Evolutionary conservation across 495 filamentous ascomycete genomes (phyloP), one percentile per base, ranked within the genome.

Genomic region (Opeltia flavorubescens): DNA sequence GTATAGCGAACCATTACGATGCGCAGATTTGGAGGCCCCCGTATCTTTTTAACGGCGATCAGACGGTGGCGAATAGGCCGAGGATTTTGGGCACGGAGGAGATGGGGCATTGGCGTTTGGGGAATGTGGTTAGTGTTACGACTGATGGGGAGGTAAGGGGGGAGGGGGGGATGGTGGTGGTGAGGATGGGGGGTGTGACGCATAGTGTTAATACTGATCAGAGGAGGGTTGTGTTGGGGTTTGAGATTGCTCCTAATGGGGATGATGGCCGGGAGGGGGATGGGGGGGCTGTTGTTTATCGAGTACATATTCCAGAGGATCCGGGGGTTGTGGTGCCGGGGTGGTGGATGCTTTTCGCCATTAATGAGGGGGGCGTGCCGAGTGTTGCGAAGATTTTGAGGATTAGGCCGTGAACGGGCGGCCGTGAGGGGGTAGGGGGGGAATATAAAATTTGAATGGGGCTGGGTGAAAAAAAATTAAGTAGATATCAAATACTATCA

Each of bases 181-280:
- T 29, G 0, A 46, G 39, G 3, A 63, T 64, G 28, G 64, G 68
- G 7, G 58, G 57, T 8, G 52, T 58, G 5, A 75, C 71, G 8
- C 72, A 75, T 51, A 62, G 68, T 2, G 59, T 75, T 20, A 66
- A 75, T 40, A 74, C 66, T 1, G 71, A 71, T 50, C 70, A 73
- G 45, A 52, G 71, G 34, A 58, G 71, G 17, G 62, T 73, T 25
- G 45, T 56, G 3, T 52, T 73, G n/a, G 12, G 68, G 69, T 5
- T 50, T 74, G 46, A 49, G 57, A 30, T 39, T 68, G 33, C 70
- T n/a, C n/a, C n/a, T n/a, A n/a, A n/a, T n/a, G n/a, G n/a, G n/a
- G n/a, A n/a, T n/a, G n/a, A n/a, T n/a, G n/a, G n/a, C n/a, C n/a
- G n/a, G n/a, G 70, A 0, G 71, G 71, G 11, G 0, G 1, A 47